These are phyloP conservation scores for Aureoboletus auriporus DNA, from an alignment of 768 basidiomycete genomes.

Conservation along the genomic window DNA sequence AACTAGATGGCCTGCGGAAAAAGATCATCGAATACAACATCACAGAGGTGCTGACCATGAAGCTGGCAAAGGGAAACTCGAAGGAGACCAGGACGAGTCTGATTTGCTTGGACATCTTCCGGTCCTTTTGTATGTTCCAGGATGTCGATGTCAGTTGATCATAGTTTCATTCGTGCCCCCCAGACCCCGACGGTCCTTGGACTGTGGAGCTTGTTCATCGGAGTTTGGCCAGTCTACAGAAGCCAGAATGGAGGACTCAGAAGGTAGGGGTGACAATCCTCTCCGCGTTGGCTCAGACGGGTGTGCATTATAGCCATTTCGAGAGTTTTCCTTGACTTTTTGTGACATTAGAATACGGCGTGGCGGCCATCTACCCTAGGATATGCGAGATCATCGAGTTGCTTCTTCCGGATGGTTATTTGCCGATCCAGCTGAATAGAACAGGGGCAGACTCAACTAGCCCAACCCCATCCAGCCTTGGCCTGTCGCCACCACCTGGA, in stretches of 20 bases:
- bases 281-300: slow-evolving; percentile 17
- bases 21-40: background rate
- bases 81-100: slow-evolving; percentile 4
- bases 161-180: too few relatives aligned
- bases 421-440: too few relatives aligned
- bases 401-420: slow-evolving; percentile 10
- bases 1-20: background rate
- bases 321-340: background rate
- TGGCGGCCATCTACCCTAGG: background rate
- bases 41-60: background rate
- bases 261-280: slow-evolving; percentile 20
- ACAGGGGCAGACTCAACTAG: too few relatives aligned
- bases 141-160: background rate
- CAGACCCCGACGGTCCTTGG: slow-evolving; percentile 1
- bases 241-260: slow-evolving; percentile 10
- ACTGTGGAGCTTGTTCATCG: background rate
- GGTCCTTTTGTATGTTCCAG: background rate
- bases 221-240: background rate
- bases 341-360: slow-evolving; percentile 10
- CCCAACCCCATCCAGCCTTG: too few relatives aligned
- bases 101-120: slow-evolving; percentile 4
- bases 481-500: too few relatives aligned
- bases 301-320: background rate
- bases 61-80: background rate
- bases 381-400: slow-evolving; percentile 8